Conservation (phyloP, 2,329 filamentous ascomycete genomes). For the Pseudocercospora fijiensis region DNA sequence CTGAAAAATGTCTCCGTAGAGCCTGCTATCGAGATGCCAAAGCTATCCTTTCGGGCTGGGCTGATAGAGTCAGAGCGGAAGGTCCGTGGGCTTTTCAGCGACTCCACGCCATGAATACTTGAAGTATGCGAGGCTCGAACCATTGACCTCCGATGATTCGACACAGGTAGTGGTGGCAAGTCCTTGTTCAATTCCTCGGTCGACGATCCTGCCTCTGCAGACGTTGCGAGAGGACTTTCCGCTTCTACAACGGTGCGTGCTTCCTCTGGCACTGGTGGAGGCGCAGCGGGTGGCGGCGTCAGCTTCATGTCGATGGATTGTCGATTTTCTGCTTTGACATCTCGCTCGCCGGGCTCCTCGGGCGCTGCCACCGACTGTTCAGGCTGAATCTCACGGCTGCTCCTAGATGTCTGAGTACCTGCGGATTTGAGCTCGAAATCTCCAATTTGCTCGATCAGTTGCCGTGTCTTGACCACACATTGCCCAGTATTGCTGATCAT, state of each 20-base stretch:
- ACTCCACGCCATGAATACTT: constrained; percentile 17
- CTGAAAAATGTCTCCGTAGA: constrained; percentile 77
- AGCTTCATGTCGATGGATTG: constrained; percentile 13
- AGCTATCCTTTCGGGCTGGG: constrained; percentile 59
- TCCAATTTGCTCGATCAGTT: constrained; percentile 75
- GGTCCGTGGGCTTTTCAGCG: constrained; percentile 18
- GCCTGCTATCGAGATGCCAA: constrained; percentile 72
- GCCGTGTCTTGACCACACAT: constrained; percentile 82
- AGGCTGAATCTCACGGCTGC: constrained; percentile 15
- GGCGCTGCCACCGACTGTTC: constrained; percentile 15
- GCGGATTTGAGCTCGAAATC: constrained; percentile 33
- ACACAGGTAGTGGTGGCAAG: constrained; percentile 16
- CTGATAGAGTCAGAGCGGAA: constrained; percentile 18
- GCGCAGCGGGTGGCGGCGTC: constrained; percentile 12
- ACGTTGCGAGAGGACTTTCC: constrained; percentile 6
- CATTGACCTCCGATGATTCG: constrained; percentile 15
- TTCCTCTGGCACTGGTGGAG: constrained; percentile 12
- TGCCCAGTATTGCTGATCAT: constrained; percentile 78
- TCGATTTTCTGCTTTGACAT: constrained; percentile 22
- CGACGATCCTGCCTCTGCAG: constrained; percentile 7
- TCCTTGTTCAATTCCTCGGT: constrained; percentile 14
- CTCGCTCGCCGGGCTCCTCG: constrained; percentile 1
- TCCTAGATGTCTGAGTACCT: background rate
- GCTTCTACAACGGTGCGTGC: background rate
- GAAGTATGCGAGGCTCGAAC: constrained; percentile 19